Conservation (phyloP, 192 early-diverging fungal species). For the Borealophlyctis nickersoniae region DNA sequence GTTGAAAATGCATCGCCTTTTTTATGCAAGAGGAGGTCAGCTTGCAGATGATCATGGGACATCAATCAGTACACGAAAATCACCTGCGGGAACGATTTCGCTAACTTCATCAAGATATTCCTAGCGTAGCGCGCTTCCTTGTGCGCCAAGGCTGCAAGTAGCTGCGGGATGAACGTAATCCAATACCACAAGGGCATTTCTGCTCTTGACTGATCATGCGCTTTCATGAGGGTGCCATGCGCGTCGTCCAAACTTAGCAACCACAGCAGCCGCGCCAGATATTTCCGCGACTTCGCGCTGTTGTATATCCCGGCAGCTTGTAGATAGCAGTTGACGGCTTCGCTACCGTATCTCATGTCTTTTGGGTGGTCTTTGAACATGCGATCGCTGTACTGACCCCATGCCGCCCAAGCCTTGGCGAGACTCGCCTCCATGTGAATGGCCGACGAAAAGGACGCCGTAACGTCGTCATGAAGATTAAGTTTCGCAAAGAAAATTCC, state of each 20-base stretch:
- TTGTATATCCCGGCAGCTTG: conserved; percentile 90
- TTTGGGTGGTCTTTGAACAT: conserved; percentile 80
- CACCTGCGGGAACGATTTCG: conserved; percentile 89
- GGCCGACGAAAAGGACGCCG: conserved; percentile 83
- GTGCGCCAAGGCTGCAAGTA: conserved; percentile 73
- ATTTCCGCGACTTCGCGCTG: conserved; percentile 82
- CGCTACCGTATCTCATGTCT: conserved; percentile 76
- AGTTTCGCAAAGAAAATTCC: conserved; percentile 92
- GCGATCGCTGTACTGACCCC: conserved; percentile 93
- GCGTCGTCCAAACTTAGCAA: conserved; percentile 79
- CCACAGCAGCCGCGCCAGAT: conserved; percentile 90
- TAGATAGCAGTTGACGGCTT: conserved; percentile 94
- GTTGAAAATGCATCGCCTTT: conserved; percentile 90
- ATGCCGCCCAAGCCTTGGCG: conserved; percentile 95
- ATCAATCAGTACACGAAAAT: too few species aligned
- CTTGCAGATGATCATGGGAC: too few species aligned
- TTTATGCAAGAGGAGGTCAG: too few species aligned
- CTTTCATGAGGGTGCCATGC: conserved; percentile 67
- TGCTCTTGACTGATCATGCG: conserved; percentile 85
- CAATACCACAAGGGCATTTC: conserved; percentile 96
- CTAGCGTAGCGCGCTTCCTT: conserved; percentile 75
- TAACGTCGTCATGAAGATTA: conserved; percentile 80
- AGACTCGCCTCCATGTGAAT: conserved; percentile 84
- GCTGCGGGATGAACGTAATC: conserved; percentile 97
- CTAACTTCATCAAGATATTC: conserved; percentile 85